Evolutionary conservation across 2,329 filamentous ascomycete species (phyloP).

Genomic region (Phialophora chinensis): DNA sequence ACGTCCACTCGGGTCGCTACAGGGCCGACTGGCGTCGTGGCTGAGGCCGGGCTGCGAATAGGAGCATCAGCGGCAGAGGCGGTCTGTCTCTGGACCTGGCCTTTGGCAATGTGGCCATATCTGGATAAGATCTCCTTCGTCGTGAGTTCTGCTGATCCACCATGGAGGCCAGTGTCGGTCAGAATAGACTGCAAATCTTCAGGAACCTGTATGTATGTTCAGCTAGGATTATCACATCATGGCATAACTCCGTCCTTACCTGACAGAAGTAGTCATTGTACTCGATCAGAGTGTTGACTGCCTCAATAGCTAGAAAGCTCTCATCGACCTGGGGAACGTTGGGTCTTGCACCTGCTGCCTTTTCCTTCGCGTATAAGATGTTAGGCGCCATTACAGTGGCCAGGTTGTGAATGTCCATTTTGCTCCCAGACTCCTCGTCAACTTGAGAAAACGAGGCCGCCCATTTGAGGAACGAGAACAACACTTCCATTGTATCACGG

Average conservation of each 20-base stretch:
- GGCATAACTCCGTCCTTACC: constrained; percentile 58
- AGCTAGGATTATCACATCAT: constrained; percentile 19
- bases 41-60: constrained; percentile 52
- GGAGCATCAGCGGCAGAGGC: constrained; percentile 62
- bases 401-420: constrained; percentile 98
- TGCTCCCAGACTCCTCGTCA: constrained; percentile 94
- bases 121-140: constrained; percentile 96
- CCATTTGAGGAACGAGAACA: constrained; percentile 97
- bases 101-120: constrained; percentile 81
- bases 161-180: constrained; percentile 81
- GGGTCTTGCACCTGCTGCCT: constrained; percentile 51
- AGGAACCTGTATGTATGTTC: constrained; percentile 69
- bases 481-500: constrained; percentile 89
- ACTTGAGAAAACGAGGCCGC: constrained; percentile 96
- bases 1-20: constrained; percentile 75
- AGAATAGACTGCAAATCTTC: constrained; percentile 87
- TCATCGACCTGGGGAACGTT: constrained; percentile 78
- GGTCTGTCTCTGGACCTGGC: constrained; percentile 57
- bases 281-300: constrained; percentile 87
- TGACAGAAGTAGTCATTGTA: constrained; percentile 97
- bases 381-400: constrained; percentile 98
- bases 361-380: constrained; percentile 74
- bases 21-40: constrained; percentile 48
- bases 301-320: constrained; percentile 90
- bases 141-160: constrained; percentile 82